Base-by-base conservation (phyloP, 208 protist genomes). In the Trypanosoma conorhini region DNA sequence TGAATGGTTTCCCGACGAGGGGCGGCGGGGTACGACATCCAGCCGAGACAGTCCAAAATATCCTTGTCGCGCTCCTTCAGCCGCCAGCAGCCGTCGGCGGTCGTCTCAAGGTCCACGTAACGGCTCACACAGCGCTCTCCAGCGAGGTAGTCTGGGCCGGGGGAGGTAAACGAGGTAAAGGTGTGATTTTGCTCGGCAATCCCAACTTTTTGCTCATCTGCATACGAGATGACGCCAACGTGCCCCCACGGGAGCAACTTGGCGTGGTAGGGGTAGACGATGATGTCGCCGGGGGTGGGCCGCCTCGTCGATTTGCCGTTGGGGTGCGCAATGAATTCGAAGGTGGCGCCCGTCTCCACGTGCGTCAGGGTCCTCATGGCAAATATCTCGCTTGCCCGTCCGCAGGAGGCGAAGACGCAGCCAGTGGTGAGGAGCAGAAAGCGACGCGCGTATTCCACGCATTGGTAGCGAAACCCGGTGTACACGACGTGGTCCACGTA, bases 381-480 rank as follows among this genome's bases (percentile, higher is more conserved):
- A 76, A 83, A 94, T 42, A 94, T 88, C 75, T 91, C 85, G 35
- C 67, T 81, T 33, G 88, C 85, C 17, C 81, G 77, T 28, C 79
- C 81, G 67, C 85, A 94, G 67, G 76, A 79, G 58, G 56, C 81
- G 62, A 94, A 94, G 46, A 88, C 66, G 73, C 82, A 91, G 59
- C 88, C 88, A 33, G 82, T 89, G 55, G 85, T 89, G 26, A 87
- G 80, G 64, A 94, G 63, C 59, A 93, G 55, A 69, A 88, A 91
- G 15, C 88, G 85, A 26, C 88, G 81, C 9, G 85, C 88, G 77
- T 87, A 94, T 73, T 94, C 83, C 62, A 94, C 85, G 63, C 85
- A 94, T 54, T 94, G 88, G 69, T 94, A 91, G 38, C 85, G 83
- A 76, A 76, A 94, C 22, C 88, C 88, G 24, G 88, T 91, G 69